These are phyloP conservation scores for Plectosphaerella plurivora DNA, from an alignment of 2,329 filamentous ascomycete genomes.

Conservation along the genomic window DNA sequence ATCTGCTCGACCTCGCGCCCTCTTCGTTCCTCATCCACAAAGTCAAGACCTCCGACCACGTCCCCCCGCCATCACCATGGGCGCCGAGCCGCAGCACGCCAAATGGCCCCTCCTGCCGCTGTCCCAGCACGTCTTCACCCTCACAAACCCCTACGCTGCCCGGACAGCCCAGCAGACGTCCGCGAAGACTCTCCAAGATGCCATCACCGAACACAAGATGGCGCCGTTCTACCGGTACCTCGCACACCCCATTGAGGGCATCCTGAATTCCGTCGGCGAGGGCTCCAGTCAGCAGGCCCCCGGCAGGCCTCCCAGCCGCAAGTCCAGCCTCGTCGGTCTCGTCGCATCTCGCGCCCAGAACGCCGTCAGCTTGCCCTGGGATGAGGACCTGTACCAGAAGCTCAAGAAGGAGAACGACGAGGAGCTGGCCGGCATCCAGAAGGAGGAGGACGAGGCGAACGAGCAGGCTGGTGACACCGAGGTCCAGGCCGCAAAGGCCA, in stretches of 20 bases:
- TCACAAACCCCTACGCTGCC: slow-evolving; percentile 74
- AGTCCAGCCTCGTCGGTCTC: slow-evolving; percentile 69
- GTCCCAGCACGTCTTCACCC: slow-evolving; percentile 79
- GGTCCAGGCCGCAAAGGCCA: slow-evolving; percentile 85
- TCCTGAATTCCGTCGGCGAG: slow-evolving; percentile 74
- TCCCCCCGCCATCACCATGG: slow-evolving; percentile 48
- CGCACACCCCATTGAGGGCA: slow-evolving; percentile 75
- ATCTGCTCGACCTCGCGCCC: neutral
- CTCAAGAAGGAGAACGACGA: slow-evolving; percentile 73
- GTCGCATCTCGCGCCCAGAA: slow-evolving; percentile 66
- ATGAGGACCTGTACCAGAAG: slow-evolving; percentile 79
- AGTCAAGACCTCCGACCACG: neutral
- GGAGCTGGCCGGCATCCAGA: slow-evolving; percentile 70
- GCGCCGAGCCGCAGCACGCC: slow-evolving; percentile 78
- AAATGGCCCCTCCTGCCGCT: slow-evolving; percentile 80
- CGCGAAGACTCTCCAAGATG: slow-evolving; percentile 72
- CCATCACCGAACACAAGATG: slow-evolving; percentile 81
- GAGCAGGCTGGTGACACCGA: slow-evolving; percentile 97
- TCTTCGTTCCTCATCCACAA: neutral
- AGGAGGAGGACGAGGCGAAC: slow-evolving; percentile 87
- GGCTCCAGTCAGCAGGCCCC: slow-evolving; percentile 38
- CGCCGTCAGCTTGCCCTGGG: slow-evolving; percentile 76
- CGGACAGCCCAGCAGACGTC: slow-evolving; percentile 64
- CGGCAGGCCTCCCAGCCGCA: slow-evolving; percentile 59
- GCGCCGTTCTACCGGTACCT: slow-evolving; percentile 82